Conservation (phyloP, 805 yeast genomes). For the Lachancea waltii region DNA sequence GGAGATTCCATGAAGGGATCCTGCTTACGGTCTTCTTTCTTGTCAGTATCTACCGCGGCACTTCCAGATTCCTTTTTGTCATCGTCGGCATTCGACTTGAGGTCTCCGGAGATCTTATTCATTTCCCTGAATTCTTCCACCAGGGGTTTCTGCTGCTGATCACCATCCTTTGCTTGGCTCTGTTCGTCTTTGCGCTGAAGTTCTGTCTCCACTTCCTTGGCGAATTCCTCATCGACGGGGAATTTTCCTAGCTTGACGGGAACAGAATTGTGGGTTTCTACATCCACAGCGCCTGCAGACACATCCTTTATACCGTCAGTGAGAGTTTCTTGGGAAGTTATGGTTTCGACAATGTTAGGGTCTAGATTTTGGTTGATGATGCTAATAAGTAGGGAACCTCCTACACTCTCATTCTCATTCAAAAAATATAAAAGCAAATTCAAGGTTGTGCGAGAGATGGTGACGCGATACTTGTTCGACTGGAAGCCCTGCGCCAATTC, state of each 20-base stretch:
- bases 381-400: conserved; percentile 82
- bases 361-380: conserved; percentile 78
- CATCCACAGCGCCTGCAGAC: conserved; percentile 26
- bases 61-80: conserved; percentile 24
- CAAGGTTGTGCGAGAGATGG: conserved; percentile 76
- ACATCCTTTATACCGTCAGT: conserved; percentile 34
- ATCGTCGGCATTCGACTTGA: conserved; percentile 9
- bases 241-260: conserved; percentile 74
- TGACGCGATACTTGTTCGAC: conserved; percentile 63
- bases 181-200: conserved; percentile 71
- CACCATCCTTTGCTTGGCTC: conserved; percentile 35
- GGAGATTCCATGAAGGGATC: conserved; percentile 56
- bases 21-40: conserved; percentile 14
- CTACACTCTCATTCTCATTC: conserved; percentile 86
- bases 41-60: conserved; percentile 15
- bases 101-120: conserved; percentile 8
- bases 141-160: conserved; percentile 37
- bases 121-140: conserved; percentile 60
- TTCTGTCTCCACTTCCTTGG: conserved; percentile 78
- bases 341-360: conserved; percentile 37
- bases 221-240: conserved; percentile 81
- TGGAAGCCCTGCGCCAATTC: conserved; percentile 72
- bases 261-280: conserved; percentile 26
- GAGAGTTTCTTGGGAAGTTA: conserved; percentile 26
- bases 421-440: conserved; percentile 78